Evolutionary conservation across 768 basidiomycete genomes (phyloP), one percentile per base, ranked within the genome.

Genomic region (Tricholoma flavovirens): DNA sequence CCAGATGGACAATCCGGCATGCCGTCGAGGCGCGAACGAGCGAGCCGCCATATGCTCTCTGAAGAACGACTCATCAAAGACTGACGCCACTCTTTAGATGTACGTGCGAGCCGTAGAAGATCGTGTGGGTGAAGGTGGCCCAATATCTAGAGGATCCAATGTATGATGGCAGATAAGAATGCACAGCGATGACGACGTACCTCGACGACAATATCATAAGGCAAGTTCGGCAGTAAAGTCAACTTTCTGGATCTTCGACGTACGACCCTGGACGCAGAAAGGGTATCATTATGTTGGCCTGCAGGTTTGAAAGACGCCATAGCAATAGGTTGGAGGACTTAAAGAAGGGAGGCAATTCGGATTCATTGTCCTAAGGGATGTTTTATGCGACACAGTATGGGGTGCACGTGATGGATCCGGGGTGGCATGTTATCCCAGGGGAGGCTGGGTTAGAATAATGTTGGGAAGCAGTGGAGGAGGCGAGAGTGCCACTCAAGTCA

Each of bases 1-100:
- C 36, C 30, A 11, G 54, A 26, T 22, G 54, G 54, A 46, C 43
- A 35, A 36, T 49, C 43, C 17, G 54, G 54, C 42, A 55, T 43
- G 6, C 22, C 53, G 12, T 33, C 43, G 40, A 55, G 29, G n/a
- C 46, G 24, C 2, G 19, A 12, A 11, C 33, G 43, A 22, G 54
- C 30, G 33, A 24, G 42, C 19, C 29, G 42, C 54, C 54, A 55
- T 21, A 55, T 38, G 6, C 22, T 32, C 19, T 33, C 33, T 35
- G 54, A 29, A n/a, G 54, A 55, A 36, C 54, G 54, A 14, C 33
- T 45, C 54, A 55, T 55, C 54, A 55, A 33, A 35, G 33, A 33
- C 5, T 30, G 33, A 24, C 54, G 54, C 42, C 42, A 46, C 12
- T 26, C 42, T 26, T 48, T 26, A n/a, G 52, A 26, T 6, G 24